Conservation (phyloP, 208 protist species). For the Angomonas desouzai region DNA sequence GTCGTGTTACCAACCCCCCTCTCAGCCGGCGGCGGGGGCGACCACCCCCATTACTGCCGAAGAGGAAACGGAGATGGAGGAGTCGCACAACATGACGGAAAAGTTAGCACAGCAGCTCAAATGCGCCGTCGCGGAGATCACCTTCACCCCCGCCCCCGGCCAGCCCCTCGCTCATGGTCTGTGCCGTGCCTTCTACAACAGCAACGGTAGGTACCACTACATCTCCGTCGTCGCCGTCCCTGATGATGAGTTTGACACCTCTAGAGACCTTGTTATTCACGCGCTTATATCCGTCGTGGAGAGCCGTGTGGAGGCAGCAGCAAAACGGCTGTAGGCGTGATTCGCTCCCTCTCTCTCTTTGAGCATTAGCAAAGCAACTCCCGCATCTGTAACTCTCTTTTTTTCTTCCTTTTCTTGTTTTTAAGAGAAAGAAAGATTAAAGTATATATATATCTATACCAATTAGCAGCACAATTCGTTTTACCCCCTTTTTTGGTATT, state of each 20-base stretch:
- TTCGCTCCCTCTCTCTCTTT: neutral
- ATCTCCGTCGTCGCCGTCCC: slow-evolving; percentile 72
- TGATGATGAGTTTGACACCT: slow-evolving; percentile 59
- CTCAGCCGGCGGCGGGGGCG: neutral
- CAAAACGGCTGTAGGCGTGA: slow-evolving; percentile 35
- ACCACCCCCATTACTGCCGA: neutral
- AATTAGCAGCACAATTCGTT: no score
- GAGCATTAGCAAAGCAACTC: no score
- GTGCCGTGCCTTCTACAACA: slow-evolving; percentile 81
- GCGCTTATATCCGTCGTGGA: slow-evolving; percentile 65
- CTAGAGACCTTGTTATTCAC: slow-evolving; percentile 63
- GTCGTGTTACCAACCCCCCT: slow-evolving; percentile 9
- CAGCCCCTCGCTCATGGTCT: slow-evolving; percentile 63
- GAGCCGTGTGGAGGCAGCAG: slow-evolving; percentile 61
- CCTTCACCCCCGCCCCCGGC: slow-evolving; percentile 51
- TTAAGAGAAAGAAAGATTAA: neutral
- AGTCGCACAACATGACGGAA: slow-evolving; percentile 20
- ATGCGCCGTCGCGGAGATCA: slow-evolving; percentile 67
- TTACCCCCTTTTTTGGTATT: no score
- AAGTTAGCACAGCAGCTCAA: slow-evolving; percentile 42
- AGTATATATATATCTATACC: no score
- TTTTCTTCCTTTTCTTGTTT: neutral
- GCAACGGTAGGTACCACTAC: slow-evolving; percentile 72
- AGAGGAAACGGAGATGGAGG: slow-evolving; percentile 8
- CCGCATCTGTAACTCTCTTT: no score